Percentiles rank a stretch among this genome's conserved stretches.
Conservation (phyloP, 768 basidiomycete species). For the Serendipita sp. region DNA sequence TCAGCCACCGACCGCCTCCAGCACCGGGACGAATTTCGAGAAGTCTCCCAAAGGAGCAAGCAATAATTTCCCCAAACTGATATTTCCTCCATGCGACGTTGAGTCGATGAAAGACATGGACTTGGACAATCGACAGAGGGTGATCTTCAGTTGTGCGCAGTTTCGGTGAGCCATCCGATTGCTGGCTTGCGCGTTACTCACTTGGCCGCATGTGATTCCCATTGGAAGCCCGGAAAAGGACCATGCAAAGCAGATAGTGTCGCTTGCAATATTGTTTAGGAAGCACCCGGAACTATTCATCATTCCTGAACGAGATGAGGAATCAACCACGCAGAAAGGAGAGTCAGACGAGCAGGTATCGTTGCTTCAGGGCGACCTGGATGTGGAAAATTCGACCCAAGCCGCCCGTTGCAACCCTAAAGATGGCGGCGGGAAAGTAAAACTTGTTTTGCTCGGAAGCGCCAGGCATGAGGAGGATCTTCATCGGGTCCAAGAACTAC, state of each 20-base stretch:
- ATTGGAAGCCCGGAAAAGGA: conserved; percentile 81
- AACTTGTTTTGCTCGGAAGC: conserved; percentile 68
- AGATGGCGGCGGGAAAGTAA: neutral
- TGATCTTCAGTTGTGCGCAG: conserved; percentile 81
- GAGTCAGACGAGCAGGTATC: neutral
- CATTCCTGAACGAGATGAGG: conserved; percentile 13
- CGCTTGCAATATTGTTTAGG: conserved; percentile 46
- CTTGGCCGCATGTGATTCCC: neutral
- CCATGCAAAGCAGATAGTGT: conserved; percentile 60
- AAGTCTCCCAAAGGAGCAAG: conserved; percentile 6
- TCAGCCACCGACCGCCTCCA: neutral
- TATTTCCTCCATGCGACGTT: conserved; percentile 91
- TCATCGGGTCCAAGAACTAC: conserved; percentile 47
- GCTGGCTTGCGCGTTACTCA: neutral
- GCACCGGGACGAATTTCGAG: conserved; percentile 7
- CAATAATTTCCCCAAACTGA: conserved; percentile 24
- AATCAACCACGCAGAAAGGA: conserved; percentile 24
- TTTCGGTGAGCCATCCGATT: conserved; percentile 46
- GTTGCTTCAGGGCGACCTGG: neutral
- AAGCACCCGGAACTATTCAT: conserved; percentile 41
- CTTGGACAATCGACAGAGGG: conserved; percentile 37
- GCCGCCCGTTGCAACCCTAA: neutral
- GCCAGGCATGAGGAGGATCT: conserved; percentile 67
- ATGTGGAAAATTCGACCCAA: neutral
- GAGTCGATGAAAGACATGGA: conserved; percentile 45